Base-by-base conservation (phyloP, 805 yeast genomes). In the Cyberlindnera xylosilytica region DNA sequence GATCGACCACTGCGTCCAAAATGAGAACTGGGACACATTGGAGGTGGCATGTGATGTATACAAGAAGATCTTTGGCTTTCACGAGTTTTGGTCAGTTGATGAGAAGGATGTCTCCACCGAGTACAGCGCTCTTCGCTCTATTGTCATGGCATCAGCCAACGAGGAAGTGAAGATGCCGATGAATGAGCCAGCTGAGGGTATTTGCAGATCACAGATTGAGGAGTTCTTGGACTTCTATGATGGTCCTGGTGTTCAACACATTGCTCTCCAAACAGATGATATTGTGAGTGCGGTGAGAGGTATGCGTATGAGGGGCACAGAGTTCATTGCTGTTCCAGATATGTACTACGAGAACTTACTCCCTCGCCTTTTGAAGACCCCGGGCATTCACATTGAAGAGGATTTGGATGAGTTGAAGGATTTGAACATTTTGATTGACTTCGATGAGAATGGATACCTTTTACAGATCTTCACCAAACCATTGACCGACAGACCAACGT, bases 181-280 rank as follows among this genome's bases (percentile, higher is more conserved):
- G 38, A 87, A 87, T 61, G 95, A 87, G 61, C 96, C 96, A 0
- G 91, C 88, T 0, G 59, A 67, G 37, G 87, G 90, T 1, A 59
- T 66, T 32, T 73, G 74, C 57, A 77, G 70, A 56, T 80, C 90
- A 3, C 96, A 87, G 57, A 82, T 87, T 45, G 95, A 87, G 61
- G 96, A 87, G 61, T 87, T 83, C 57, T 63, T 83, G 49, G 83
- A 81, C 39, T 87, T 69, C 55, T 73, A 86, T 59, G 76, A 76
- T 36, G 95, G 96, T 0, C 84, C 95, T 0, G 96, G 96, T 4
- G 76, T 88, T 27, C 96, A 87, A 63, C 96, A 87, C 57, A 67
- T 87, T 54, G 96, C 96, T 0, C 60, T 87, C 19, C 63, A 67
- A 38, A 86, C 91, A 0, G 62, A 67, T 20, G 70, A 84, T 59